These are phyloP conservation scores for Chernovozyma aurita DNA, from an alignment of 1,139 yeast species.

Conservation along the genomic window DNA sequence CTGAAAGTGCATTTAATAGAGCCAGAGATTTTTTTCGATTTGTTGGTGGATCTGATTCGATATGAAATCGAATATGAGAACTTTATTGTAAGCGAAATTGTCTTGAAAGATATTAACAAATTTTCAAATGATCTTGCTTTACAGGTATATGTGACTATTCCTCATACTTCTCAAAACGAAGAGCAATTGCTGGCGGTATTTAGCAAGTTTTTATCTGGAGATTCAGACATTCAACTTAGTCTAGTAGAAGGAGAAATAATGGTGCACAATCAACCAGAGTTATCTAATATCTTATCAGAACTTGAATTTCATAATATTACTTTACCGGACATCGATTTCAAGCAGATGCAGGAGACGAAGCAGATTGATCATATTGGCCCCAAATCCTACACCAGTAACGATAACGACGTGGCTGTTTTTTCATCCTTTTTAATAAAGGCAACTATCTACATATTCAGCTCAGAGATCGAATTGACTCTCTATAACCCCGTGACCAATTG, in stretches of 20 bases:
- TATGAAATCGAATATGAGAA: not conserved
- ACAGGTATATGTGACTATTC: slow-evolving; percentile 1
- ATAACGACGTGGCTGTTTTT: not conserved
- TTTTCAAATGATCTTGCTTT: slow-evolving; percentile 5
- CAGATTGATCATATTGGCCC: not conserved
- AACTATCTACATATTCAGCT: slow-evolving; percentile 47
- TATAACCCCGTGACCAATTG: slow-evolving; percentile 49
- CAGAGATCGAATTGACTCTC: slow-evolving; percentile 48
- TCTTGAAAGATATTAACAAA: slow-evolving; percentile 5
- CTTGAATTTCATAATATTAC: slow-evolving; percentile 5
- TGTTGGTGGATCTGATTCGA: not conserved
- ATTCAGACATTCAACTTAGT: slow-evolving; percentile 10
- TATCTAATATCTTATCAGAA: slow-evolving; percentile 1
- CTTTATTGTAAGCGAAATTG: not conserved
- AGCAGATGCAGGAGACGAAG: not conserved
- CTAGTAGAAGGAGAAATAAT: slow-evolving; percentile 6
- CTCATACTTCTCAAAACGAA: slow-evolving; percentile 10
- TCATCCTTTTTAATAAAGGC: slow-evolving; percentile 32
- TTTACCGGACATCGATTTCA: slow-evolving; percentile 3
- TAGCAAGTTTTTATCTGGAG: slow-evolving; percentile 21
- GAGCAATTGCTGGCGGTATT: slow-evolving; percentile 15
- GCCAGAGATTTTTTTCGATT: not conserved
- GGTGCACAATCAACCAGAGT: not conserved
- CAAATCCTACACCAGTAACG: not conserved
- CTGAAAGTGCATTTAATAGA: not conserved